Evolutionary conservation across 1,139 yeast species (phyloP), one percentile per base, ranked within the genome.

Genomic region (Suhomyces guaymorum): DNA sequence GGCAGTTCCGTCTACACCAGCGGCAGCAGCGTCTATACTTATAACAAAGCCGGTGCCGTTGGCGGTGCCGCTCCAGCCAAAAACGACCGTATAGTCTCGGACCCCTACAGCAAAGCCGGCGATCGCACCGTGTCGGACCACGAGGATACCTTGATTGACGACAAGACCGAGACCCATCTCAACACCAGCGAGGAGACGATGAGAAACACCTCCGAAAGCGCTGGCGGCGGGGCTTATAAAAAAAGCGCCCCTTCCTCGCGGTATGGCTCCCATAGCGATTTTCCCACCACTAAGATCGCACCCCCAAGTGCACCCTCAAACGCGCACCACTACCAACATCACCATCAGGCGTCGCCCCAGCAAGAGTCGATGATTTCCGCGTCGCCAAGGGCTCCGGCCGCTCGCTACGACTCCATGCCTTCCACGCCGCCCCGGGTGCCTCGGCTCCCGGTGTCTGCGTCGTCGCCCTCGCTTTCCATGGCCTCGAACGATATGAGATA

Each of bases 101-200:
- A n/a, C n/a, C n/a, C n/a, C n/a, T n/a, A n/a, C n/a, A n/a, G n/a
- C n/a, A n/a, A n/a, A n/a, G n/a, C n/a, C n/a, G n/a, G n/a, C n/a
- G n/a, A 31, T 5, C 30, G 31, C n/a, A 26, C 28, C 12, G 21
- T 30, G 24, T 33, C 31, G 7, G 59, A 56, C 27, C 56, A 55
- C 24, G 63, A 57, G 13, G 62, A 55, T 26, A 57, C 62, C 6
- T 47, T 57, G 27, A 53, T 55, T 15, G 62, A 55, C 24, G 44
- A 42, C 11, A 33, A 28, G 15, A 28, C 30, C 19, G 33, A 37
- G 8, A 15, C 24, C 7, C 25, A 30, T 6, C 27, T 24, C 19
- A 27, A 23, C 11, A 31, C 41, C 18, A 32, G 28, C 11, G 35
- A 37, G 13, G 38, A 34, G 6, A 33, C 43, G 5, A 18, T 31